Conservation (phyloP, 192 early-diverging fungal genomes). For the Umbelopsis sp. region DNA sequence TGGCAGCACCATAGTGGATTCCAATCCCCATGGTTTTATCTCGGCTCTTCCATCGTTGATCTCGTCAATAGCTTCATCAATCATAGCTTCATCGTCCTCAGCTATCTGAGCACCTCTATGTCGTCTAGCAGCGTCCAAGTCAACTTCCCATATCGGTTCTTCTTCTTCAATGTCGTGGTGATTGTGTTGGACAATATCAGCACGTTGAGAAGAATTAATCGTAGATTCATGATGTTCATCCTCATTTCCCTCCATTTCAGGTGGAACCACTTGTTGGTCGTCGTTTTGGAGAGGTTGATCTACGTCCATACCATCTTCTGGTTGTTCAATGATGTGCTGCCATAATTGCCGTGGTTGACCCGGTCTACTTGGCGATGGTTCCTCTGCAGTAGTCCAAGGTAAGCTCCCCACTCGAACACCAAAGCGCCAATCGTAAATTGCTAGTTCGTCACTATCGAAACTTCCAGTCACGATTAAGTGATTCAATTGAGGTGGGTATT, state of each 20-base stretch:
- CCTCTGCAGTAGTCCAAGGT: slow-evolving; percentile 26
- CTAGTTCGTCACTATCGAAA: slow-evolving; percentile 26
- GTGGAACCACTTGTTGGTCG: neutral
- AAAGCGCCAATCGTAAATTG: slow-evolving; percentile 40
- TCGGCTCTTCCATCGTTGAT: slow-evolving; percentile 20
- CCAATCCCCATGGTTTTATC: slow-evolving; percentile 29
- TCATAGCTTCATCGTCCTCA: slow-evolving; percentile 6
- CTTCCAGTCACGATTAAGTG: slow-evolving; percentile 33
- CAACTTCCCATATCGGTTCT: slow-evolving; percentile 11
- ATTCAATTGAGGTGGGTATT: slow-evolving; percentile 29
- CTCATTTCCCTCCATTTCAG: neutral
- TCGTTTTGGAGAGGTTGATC: neutral
- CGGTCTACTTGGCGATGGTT: neutral
- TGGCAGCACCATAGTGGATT: slow-evolving; percentile 26
- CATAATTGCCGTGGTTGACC: neutral
- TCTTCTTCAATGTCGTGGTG: neutral
- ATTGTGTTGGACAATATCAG: neutral
- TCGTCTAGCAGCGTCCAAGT: neutral
- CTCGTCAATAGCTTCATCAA: slow-evolving; percentile 17
- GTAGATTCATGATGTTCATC: neutral
- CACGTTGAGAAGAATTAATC: neutral
- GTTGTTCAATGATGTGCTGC: neutral
- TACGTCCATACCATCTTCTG: neutral
- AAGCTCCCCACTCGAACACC: slow-evolving; percentile 28
- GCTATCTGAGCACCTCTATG: neutral